These are phyloP conservation scores for Didymella sp. DNA, from an alignment of 2,329 filamentous ascomycete species.

Conservation along the genomic window DNA sequence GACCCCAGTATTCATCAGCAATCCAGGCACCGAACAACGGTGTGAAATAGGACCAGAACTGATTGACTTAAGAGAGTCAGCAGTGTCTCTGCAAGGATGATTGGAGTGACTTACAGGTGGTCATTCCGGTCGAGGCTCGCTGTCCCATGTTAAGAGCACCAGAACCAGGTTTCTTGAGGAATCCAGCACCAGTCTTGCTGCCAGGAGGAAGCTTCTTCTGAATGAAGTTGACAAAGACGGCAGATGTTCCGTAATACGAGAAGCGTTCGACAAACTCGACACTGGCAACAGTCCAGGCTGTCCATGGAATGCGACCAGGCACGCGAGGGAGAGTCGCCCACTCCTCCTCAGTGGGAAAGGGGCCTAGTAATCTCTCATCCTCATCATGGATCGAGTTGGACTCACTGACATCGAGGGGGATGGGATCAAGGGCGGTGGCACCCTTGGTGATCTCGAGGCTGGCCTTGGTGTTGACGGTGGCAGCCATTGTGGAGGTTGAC, in stretches of 20 bases:
- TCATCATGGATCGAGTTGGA: constrained; percentile 32
- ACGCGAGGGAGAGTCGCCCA: constrained; percentile 47
- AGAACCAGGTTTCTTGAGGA: constrained; percentile 41
- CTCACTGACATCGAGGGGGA: constrained; percentile 35
- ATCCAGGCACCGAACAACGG: constrained; percentile 65
- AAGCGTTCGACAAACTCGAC: constrained; percentile 49
- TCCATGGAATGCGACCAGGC: constrained; percentile 45
- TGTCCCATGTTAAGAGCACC: constrained; percentile 64
- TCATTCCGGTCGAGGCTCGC: constrained; percentile 60
- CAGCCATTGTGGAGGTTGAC: constrained; percentile 28
- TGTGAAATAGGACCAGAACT: constrained; percentile 64
- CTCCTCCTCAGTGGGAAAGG: constrained; percentile 47
- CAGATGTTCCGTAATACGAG: constrained; percentile 49
- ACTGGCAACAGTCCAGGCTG: constrained; percentile 46
- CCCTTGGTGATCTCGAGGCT: constrained; percentile 45
- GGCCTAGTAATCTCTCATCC: constrained; percentile 29
- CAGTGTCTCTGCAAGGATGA: neutral
- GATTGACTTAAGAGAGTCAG: constrained; percentile 50
- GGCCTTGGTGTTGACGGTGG: constrained; percentile 34
- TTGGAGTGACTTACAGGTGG: constrained; percentile 46
- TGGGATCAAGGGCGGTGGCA: constrained; percentile 35
- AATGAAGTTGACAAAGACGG: constrained; percentile 50
- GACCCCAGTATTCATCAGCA: constrained; percentile 66
- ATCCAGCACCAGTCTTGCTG: constrained; percentile 46
- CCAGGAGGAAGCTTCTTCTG: constrained; percentile 43